A percentile compares a stretch with the other conserved stretches of the same genome.
Evolutionary conservation across 345 rosid genomes (phyloP).

Genomic region (Moringa oleifera): DNA sequence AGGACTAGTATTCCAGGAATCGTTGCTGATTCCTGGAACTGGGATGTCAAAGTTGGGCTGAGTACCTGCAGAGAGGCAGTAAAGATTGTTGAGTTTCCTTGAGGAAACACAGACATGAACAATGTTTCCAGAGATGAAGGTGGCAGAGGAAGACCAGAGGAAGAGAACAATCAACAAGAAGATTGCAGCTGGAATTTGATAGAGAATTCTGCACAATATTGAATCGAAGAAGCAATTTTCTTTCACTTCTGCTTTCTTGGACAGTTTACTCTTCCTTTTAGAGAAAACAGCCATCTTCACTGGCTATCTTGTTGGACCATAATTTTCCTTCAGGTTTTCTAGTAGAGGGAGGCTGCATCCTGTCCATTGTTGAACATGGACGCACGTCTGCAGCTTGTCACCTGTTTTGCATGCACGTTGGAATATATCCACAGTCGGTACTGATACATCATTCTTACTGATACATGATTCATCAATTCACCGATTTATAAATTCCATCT

Average conservation of each 20-base stretch:
- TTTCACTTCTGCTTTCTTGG: constrained; percentile 27
- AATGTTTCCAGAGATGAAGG: constrained; percentile 58
- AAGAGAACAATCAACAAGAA: constrained; percentile 41
- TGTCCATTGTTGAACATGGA: constrained; percentile 18
- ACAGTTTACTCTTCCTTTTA: constrained; percentile 38
- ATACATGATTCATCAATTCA: no score
- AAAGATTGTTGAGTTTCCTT: constrained; percentile 67
- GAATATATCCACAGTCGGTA: no score
- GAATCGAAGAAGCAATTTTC: constrained; percentile 19
- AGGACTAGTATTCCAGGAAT: background rate
- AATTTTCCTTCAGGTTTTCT: constrained; percentile 27
- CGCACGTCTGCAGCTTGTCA: constrained; percentile 37
- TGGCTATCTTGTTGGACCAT: constrained; percentile 2
- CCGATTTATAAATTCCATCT: no score
- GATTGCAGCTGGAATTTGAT: constrained; percentile 40
- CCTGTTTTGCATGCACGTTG: constrained; percentile 39
- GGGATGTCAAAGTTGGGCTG: constrained; percentile 46
- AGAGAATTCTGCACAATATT: constrained; percentile 30
- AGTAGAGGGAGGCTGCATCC: constrained; percentile 13
- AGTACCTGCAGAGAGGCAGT: constrained; percentile 80
- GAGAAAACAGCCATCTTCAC: constrained; percentile 55
- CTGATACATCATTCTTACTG: no score
- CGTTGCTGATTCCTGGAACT: constrained; percentile 16
- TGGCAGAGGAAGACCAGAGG: constrained; percentile 73
- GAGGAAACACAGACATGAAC: constrained; percentile 72